Evolutionary conservation across 257 asterid genomes (phyloP), one percentile per base, ranked within the genome.

Genomic region (Fraxinus americana): DNA sequence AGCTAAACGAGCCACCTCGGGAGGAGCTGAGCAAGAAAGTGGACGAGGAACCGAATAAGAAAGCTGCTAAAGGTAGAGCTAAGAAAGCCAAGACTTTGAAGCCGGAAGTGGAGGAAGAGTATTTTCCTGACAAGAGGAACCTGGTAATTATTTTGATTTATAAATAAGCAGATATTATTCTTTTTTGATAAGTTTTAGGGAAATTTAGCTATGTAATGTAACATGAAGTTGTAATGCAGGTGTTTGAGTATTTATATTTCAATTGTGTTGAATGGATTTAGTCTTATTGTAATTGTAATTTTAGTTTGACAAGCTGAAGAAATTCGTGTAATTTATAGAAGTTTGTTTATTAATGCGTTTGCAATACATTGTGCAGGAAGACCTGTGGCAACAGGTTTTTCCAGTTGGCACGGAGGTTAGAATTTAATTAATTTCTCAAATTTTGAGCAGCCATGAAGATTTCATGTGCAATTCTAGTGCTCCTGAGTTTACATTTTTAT

Each of bases 401-500:
- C 97, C 94, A 19, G 91, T 91, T 76, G 97, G 97, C 73, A 91
- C 97, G 21, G 97, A 91, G 94, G 97, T 87, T 61, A 78, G 76
- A 41, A 21, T 38, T 67, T 34, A 35, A 38, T 69, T 35, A 45
- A 73, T 48, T 78, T 77, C 29, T 80, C 35, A 69, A 45, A 74
- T 19, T 66, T 71, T 73, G 32, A 4, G 52, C 23, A 9, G 67
- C 75, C 9, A 29, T 25, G 43, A 63, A 63, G 69, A 70, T 5
- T 27, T 70, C 45, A 72, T 14, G 2, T 39, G 81, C 35, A 57
- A 38, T 74, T 67, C 1, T 23, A 13, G 8, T 32, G 14, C 17
- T 71, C 4, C 5, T 27, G 45, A 54, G 67, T 61, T 29, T 12
- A 39, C 41, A 35, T 30, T 27, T 54, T 14, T 32, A 8, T 25